Evolutionary conservation across 176 grass and related monocot species (phyloP).

Genomic region (Oryza glaberrima): DNA sequence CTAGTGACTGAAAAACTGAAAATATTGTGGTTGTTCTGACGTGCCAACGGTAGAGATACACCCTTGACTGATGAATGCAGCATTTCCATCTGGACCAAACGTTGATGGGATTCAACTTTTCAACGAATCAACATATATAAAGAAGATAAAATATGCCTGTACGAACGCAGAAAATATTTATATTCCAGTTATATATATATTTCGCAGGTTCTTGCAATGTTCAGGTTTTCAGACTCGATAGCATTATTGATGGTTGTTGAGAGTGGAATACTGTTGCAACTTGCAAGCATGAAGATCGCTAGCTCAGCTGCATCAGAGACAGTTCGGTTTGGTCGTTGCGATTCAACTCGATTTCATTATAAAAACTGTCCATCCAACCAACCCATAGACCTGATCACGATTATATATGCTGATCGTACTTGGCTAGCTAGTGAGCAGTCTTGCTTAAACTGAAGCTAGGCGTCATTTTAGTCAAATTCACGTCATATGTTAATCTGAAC

Average conservation of each 20-base stretch:
- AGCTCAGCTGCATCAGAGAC: not conserved
- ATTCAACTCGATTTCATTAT: constrained; percentile 23
- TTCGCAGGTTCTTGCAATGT: not conserved
- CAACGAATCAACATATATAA: not conserved
- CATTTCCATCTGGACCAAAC: constrained; percentile 8
- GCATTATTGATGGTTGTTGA: constrained; percentile 35
- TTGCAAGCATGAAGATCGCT: constrained; percentile 3
- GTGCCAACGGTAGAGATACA: not conserved
- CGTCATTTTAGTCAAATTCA: constrained; percentile 18
- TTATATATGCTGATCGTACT: not conserved
- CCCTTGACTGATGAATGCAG: constrained; percentile 30
- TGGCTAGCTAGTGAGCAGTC: not conserved
- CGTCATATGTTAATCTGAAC: constrained; percentile 35
- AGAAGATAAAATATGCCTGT: not conserved
- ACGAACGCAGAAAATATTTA: not conserved
- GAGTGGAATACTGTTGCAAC: not conserved
- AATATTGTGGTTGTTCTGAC: constrained; percentile 13
- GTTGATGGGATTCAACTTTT: constrained; percentile 32
- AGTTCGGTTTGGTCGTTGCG: not conserved
- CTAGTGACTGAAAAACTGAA: not conserved
- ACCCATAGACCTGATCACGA: not conserved
- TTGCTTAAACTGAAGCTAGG: constrained; percentile 5
- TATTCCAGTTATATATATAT: constrained; percentile 8
- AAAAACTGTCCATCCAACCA: not conserved
- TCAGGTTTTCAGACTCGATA: not conserved